Conservation (phyloP, 2,329 filamentous ascomycete genomes). For the Neonectria sp. region DNA sequence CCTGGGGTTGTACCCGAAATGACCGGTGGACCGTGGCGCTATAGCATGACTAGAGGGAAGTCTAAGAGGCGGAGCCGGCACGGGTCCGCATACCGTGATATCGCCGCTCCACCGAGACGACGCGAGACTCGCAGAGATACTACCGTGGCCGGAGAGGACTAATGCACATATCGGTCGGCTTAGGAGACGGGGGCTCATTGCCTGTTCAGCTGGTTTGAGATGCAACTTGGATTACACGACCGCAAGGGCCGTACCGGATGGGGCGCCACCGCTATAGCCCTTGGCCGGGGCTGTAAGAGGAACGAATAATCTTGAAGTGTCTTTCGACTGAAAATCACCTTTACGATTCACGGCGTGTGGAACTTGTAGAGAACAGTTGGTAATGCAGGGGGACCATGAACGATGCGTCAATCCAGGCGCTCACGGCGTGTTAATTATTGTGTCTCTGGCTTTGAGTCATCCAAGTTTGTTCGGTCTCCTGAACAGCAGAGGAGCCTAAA, state of each 20-base stretch:
- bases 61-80: not conserved
- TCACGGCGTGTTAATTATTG: conserved; percentile 1
- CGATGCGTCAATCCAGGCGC: not conserved
- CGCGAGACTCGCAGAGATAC: conserved; percentile 3
- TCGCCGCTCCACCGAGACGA: not conserved
- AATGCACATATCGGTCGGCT: not conserved
- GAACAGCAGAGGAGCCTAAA: conserved; percentile 4
- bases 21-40: conserved; percentile 2
- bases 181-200: not conserved
- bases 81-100: not conserved
- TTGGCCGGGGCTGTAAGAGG: conserved; percentile 2
- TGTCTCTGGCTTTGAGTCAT: not conserved
- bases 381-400: conserved; percentile 1
- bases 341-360: conserved; percentile 3
- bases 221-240: conserved; percentile 2
- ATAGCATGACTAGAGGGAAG: not conserved
- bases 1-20: not conserved
- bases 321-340: not conserved
- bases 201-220: not conserved
- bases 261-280: not conserved
- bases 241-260: conserved; percentile 1
- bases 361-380: conserved; percentile 2
- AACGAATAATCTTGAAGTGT: conserved; percentile 1
- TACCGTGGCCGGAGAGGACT: not conserved
- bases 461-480: not conserved